These are phyloP conservation scores for Fragaria iinumae DNA, from an alignment of 306 rosid genomes.

Conservation along the genomic window DNA sequence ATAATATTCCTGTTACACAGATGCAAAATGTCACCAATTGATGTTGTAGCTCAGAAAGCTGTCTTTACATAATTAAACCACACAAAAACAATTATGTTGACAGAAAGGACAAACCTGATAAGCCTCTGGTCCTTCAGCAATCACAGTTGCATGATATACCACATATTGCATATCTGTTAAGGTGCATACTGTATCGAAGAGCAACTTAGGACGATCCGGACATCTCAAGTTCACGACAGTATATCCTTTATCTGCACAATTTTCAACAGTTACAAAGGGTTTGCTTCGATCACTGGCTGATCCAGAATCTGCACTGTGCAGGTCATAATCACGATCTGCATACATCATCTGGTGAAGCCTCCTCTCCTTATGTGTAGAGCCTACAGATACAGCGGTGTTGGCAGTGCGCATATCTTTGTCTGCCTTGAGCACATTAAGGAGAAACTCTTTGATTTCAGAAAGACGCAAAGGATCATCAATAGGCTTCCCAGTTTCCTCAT, in stretches of 20 bases:
- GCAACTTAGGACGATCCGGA: conserved; percentile 82
- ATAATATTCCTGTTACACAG: conserved; percentile 64
- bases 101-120: conserved; percentile 60
- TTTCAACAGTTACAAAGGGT: conserved; percentile 64
- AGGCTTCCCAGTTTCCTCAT: conserved; percentile 55
- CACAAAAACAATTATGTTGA: background rate
- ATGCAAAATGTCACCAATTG: background rate
- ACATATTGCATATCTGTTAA: conserved; percentile 96
- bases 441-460: conserved; percentile 67
- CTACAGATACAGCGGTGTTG: conserved; percentile 88
- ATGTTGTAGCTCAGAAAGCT: background rate
- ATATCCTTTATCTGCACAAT: conserved; percentile 80
- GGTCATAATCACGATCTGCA: conserved; percentile 90
- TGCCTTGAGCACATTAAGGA: conserved; percentile 75
- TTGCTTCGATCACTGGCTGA: conserved; percentile 55
- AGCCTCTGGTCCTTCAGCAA: conserved; percentile 95
- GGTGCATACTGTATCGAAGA: conserved; percentile 85
- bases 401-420: conserved; percentile 78
- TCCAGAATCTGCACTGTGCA: conserved; percentile 37
- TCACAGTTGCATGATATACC: conserved; percentile 84
- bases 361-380: conserved; percentile 93
- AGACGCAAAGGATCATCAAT: conserved; percentile 64
- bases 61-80: background rate
- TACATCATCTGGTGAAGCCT: conserved; percentile 99
- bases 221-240: conserved; percentile 91